Evolutionary conservation across 73 alveolate genomes (phyloP), one percentile per base, ranked within the genome.

Genomic region (Urostyla sp.): DNA sequence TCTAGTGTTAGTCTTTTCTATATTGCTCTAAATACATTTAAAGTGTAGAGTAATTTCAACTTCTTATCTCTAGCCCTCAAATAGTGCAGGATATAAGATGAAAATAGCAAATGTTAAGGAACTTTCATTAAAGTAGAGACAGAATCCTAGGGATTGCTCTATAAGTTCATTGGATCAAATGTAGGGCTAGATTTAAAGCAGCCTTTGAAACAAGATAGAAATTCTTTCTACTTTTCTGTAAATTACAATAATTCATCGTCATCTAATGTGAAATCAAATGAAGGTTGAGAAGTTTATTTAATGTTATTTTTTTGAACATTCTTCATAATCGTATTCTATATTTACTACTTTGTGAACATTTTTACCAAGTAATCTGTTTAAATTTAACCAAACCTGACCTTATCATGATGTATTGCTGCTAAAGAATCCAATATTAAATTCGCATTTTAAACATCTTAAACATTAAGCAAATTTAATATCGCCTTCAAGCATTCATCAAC

Each of bases 21-120:
- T 6, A 83, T 52, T n/a, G 84, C 56, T 56, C 92, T 73, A 60
- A 56, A 83, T 0, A 58, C 85, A 74, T 83, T 83, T 30, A 83
- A 13, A 13, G 67, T 48, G 56, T 83, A 55, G 53, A 75, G 78
- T 0, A 75, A 52, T n/a, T 55, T 53, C 2, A 75, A 34, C 23
- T 54, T 75, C 8, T 60, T 56, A 37, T 75, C 78, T 38, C 87
- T 31, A 2, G 76, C 67, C 24, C 54, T 75, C 40, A 75, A 20
- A 28, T 57, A 55, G 18, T 55, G 35, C 36, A 75, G 67, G 50
- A 75, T 35, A 28, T 75, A 75, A 10, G 34, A 46, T 10, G 87
- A 54, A 30, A 49, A 75, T 21, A 75, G 66, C 40, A 75, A 59
- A 59, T 75, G 87, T 28, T 56, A 15, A 13, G 87, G 87, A 24